Evolutionary conservation across 257 asterid species (phyloP), one percentile per base, ranked within the genome.

Genomic region (Salvia miltiorrhiza): DNA sequence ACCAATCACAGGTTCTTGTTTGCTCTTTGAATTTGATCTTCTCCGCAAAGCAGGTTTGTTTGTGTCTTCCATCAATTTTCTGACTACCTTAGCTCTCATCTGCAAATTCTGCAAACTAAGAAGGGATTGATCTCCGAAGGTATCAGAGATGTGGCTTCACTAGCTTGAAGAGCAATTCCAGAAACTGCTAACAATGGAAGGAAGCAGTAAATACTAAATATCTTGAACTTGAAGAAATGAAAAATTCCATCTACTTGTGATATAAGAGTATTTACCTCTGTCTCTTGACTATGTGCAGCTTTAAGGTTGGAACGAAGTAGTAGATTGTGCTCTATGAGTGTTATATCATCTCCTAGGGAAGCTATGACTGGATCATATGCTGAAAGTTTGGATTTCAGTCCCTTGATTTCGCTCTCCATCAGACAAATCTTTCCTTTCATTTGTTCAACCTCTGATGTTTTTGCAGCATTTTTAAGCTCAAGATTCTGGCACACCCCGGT

Each of bases 281-380:
- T 67, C 59, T 88, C 91, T 67, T 65, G 78, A 83, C 39, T 41
- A 20, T 73, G 70, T 20, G 84, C 67, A n/a, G 47, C 71, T 52
- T 72, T 71, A 48, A 73, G 68, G 73, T 82, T 92, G 12, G 79
- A 60, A 32, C 73, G 95, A 69, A 67, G 82, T 19, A 84, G 70
- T 7, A 84, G 85, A 79, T 84, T 90, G 33, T 71, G 76, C 83
- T 93, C 97, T 48, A 88, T 88, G 10, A 82, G 83, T 52, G 90
- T 80, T 40, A 90, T 73, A 58, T 90, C 96, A 48, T 88, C 92
- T 73, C 72, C 79, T 40, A 93, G 67, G 24, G 91, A 82, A 63
- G 85, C 88, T 43, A 86, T 67, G 16, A 85, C 80, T 16, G 95
- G 96, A 62, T 73, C 86, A 72, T 86, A 88, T 7, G 86, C 85